phyloP scores from a whole-genome alignment of 192 early-diverging fungal species.

The Podila epigama region DNA sequence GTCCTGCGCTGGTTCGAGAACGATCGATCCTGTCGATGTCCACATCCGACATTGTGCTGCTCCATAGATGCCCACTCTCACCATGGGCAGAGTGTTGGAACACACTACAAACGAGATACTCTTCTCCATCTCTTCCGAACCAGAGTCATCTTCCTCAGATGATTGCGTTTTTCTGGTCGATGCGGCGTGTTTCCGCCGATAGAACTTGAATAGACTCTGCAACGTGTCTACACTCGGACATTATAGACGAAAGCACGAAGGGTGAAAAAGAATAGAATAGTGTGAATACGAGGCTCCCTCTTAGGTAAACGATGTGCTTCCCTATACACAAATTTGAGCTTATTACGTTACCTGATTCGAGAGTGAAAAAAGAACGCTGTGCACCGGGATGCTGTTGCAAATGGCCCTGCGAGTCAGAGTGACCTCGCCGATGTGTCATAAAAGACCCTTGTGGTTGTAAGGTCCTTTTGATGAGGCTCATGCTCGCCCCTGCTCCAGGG shows the following conservation, averaged over 20 bases:
- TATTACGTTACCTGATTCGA: neutral
- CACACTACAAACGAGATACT: conserved; percentile 17
- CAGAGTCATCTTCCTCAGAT: neutral
- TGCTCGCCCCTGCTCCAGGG: too few relatives aligned
- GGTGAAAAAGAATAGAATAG: too few relatives aligned
- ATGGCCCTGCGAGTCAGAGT: neutral
- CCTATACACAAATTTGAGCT: too few relatives aligned
- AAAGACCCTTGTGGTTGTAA: too few relatives aligned
- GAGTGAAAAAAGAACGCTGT: neutral
- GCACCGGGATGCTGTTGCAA: neutral
- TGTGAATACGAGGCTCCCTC: too few relatives aligned
- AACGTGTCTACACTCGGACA: neutral
- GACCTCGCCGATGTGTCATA: neutral
- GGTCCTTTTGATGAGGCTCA: too few relatives aligned
- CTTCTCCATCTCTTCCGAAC: neutral
- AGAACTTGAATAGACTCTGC: conserved; percentile 18
- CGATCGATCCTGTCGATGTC: conserved; percentile 26
- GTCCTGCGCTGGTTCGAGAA: neutral
- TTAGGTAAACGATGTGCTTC: too few relatives aligned
- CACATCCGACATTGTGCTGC: conserved; percentile 25
- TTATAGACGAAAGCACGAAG: too few relatives aligned
- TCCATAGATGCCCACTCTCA: conserved; percentile 31
- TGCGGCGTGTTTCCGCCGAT: conserved; percentile 3
- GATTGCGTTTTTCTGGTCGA: neutral
- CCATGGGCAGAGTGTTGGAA: conserved; percentile 12